phyloP scores from a whole-genome alignment of 805 yeast genomes.

The Zygoascus ofunaensis region DNA sequence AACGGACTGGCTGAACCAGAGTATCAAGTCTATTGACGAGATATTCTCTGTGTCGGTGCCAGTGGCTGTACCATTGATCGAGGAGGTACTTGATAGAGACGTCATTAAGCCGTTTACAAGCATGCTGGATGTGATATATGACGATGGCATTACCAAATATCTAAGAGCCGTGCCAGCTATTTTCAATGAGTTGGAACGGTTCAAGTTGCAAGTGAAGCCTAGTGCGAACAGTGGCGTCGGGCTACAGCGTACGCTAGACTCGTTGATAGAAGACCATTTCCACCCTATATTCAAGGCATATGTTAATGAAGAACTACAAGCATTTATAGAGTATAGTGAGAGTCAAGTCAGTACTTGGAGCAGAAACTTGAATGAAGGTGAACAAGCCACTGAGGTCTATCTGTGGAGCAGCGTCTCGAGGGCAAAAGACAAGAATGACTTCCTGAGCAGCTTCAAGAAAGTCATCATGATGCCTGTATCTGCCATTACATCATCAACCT shows the following conservation, averaged over 20 bases:
- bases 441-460: conserved; percentile 42
- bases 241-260: conserved; percentile 22
- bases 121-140: conserved; percentile 17
- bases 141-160: conserved; percentile 21
- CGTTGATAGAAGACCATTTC: conserved; percentile 19
- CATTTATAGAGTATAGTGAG: conserved; percentile 21
- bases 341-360: conserved; percentile 27
- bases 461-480: conserved; percentile 34
- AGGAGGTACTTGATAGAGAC: conserved; percentile 33
- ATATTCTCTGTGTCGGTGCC: conserved; percentile 39
- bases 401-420: conserved; percentile 40
- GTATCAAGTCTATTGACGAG: conserved; percentile 33
- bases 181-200: conserved; percentile 16
- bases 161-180: conserved; percentile 34
- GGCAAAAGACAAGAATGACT: conserved; percentile 41
- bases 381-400: conserved; percentile 39
- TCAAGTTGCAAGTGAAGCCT: conserved; percentile 13
- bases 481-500: too few relatives aligned
- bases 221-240: conserved; percentile 32
- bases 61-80: conserved; percentile 41
- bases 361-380: conserved; percentile 32
- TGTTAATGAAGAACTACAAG: conserved; percentile 24
- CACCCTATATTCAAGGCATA: conserved; percentile 24
- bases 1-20: conserved; percentile 32
- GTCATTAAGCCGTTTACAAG: conserved; percentile 20